Evolutionary conservation across 805 yeast genomes (phyloP), one percentile per base, ranked within the genome.

Genomic region (Candida chilensis): DNA sequence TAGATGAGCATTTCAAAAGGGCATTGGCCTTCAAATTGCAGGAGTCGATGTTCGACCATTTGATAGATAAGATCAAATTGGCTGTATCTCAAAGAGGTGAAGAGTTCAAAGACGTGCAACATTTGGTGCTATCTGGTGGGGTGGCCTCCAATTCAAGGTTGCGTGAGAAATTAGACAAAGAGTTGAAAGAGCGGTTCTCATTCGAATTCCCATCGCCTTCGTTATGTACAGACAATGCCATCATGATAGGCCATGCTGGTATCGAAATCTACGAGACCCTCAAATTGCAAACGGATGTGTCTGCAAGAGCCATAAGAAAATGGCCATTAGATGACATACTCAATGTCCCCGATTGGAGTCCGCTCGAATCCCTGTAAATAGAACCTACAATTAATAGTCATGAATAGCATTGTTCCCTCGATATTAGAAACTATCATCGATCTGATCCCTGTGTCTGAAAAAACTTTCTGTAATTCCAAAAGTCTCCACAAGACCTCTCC

Each of bases 171-270:
- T 48, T 82, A 5, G 41, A 47, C 28, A 40, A 45, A 1, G 60
- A 63, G 4, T 50, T 74, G n/a, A 31, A 52, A 3, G 45, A 45
- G 2, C 33, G 40, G 3, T 32, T 51, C n/a, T 41, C 48, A 1
- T 72, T 77, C 27, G 71, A 72, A 39, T 85, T 76, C 42, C 95
- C 96, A 0, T 75, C 72, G 14, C 59, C 76, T 2, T 54, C 65
- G 2, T 57, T 87, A 36, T 92, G 98, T 48, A 86, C 96, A 0
- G 98, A 92, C 47, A 92, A 92, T 51, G 95, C 96, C 0, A 73
- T 86, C 2, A 92, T 92, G 98, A 92, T 92, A 31, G 98, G 96
- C 1, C 85, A 94, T 77, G 95, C 97, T 0, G 98, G 96, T 0
- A 84, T 90, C 6, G 96, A 90, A 49, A 54, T 88, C 13, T 80